These are phyloP conservation scores for Lycium barbarum DNA, from an alignment of 257 asterid species.

Conservation along the genomic window DNA sequence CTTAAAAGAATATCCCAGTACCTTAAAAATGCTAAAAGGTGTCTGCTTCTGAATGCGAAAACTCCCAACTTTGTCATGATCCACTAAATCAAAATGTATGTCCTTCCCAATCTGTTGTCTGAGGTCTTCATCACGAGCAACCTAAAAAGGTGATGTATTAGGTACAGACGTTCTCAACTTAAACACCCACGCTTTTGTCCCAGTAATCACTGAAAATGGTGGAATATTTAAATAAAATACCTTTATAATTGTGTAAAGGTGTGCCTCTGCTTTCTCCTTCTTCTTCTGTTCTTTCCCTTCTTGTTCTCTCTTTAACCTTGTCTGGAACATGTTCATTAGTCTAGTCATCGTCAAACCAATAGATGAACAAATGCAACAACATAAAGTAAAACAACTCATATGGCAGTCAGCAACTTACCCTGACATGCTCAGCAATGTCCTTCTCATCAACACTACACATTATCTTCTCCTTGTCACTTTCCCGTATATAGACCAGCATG, in stretches of 20 bases:
- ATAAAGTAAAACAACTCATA: background rate
- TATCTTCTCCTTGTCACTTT: conserved; percentile 91
- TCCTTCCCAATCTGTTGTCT: conserved; percentile 94
- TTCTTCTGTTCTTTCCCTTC: conserved; percentile 95
- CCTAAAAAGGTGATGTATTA: conserved; percentile 48
- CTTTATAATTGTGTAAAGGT: conserved; percentile 93
- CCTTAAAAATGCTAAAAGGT: conserved; percentile 86
- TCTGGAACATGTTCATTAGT: conserved; percentile 49
- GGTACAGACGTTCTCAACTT: background rate
- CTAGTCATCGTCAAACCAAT: background rate
- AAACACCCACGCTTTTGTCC: conserved; percentile 10
- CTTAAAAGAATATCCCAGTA: conserved; percentile 32
- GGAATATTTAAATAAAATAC: conserved; percentile 41
- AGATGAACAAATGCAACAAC: background rate
- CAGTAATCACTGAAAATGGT: background rate
- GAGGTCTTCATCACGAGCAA: conserved; percentile 94
- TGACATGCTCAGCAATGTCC: conserved; percentile 94
- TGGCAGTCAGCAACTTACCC: conserved; percentile 53
- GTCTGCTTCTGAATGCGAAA: conserved; percentile 89
- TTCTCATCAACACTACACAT: conserved; percentile 95
- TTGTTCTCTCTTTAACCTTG: conserved; percentile 92
- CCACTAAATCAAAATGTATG: conserved; percentile 88
- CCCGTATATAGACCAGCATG: conserved; percentile 98
- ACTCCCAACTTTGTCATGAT: conserved; percentile 91
- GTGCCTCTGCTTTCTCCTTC: conserved; percentile 93